These are phyloP conservation scores for Cubamyces sp. DNA, from an alignment of 768 basidiomycete genomes.

Conservation along the genomic window DNA sequence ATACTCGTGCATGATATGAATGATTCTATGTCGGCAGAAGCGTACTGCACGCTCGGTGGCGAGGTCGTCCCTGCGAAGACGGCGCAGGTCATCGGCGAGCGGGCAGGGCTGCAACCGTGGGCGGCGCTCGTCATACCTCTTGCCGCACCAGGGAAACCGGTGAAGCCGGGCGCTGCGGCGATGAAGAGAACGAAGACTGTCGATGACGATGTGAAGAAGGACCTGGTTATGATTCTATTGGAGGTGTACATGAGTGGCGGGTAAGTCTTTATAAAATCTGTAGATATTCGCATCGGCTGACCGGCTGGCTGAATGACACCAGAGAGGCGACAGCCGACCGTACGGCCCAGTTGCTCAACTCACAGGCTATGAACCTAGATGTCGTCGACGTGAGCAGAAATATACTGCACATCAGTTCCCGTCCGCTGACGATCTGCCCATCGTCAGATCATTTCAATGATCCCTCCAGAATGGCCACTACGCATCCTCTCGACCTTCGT, in stretches of 20 bases:
- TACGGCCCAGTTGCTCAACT: slow-evolving; percentile 71
- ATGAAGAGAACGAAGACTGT: slow-evolving; percentile 40
- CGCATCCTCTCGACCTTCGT: slow-evolving; percentile 76
- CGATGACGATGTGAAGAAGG: slow-evolving; percentile 53
- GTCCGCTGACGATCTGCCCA: not conserved
- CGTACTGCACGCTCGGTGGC: slow-evolving; percentile 84
- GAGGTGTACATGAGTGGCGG: slow-evolving; percentile 82
- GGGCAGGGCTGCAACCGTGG: slow-evolving; percentile 56
- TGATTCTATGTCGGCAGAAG: slow-evolving; percentile 80
- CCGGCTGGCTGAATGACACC: not conserved
- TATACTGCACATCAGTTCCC: not conserved
- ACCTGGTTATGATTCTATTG: slow-evolving; percentile 69
- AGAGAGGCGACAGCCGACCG: slow-evolving; percentile 60
- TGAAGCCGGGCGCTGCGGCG: slow-evolving; percentile 34
- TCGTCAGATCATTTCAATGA: slow-evolving; percentile 58
- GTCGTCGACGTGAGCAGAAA: slow-evolving; percentile 64
- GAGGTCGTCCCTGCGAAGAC: slow-evolving; percentile 67
- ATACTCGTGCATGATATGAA: slow-evolving; percentile 69
- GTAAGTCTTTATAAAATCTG: slow-evolving; percentile 50
- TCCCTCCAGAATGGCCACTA: slow-evolving; percentile 81
- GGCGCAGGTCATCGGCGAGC: slow-evolving; percentile 55
- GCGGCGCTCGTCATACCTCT: slow-evolving; percentile 47
- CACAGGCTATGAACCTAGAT: slow-evolving; percentile 81
- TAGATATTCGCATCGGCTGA: not conserved
- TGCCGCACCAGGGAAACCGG: slow-evolving; percentile 35